Evolutionary conservation across 257 asterid species (phyloP).

Genomic region (Marsdenia floribunda): DNA sequence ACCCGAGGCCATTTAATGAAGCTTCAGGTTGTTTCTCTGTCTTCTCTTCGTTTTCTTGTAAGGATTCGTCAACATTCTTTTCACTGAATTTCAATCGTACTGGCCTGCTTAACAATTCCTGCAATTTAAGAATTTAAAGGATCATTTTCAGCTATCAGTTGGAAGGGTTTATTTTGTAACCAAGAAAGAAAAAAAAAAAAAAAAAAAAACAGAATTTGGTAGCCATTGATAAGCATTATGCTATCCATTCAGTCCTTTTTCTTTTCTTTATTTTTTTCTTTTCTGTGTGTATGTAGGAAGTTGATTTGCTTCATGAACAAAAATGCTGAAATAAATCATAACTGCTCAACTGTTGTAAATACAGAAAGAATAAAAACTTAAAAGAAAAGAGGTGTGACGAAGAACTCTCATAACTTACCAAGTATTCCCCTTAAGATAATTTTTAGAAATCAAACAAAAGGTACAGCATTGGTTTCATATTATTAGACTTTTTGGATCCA

Average conservation of each 20-base stretch:
- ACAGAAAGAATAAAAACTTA: neutral
- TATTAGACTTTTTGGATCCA: neutral
- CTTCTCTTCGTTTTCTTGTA: slow-evolving; percentile 24
- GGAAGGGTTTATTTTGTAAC: neutral
- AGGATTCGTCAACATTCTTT: slow-evolving; percentile 32
- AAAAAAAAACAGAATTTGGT: neutral
- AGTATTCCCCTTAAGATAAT: neutral
- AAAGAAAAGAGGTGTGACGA: neutral
- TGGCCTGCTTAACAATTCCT: slow-evolving; percentile 83
- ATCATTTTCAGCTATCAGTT: neutral
- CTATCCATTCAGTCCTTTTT: neutral
- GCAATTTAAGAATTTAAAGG: slow-evolving; percentile 11
- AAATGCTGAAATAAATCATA: neutral
- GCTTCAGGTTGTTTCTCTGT: slow-evolving; percentile 28
- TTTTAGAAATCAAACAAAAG: neutral
- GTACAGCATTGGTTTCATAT: neutral
- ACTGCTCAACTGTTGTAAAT: neutral
- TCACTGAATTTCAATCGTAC: slow-evolving; percentile 60
- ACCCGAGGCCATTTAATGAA: neutral
- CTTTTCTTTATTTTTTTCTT: no score
- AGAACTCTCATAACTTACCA: neutral
- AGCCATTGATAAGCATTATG: neutral
- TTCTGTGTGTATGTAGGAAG: neutral
- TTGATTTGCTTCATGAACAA: no score
- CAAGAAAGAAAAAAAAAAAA: neutral